A percentile compares a stretch with the other conserved stretches of the same genome.
Conservation (phyloP, 192 early-diverging fungal genomes). For the Coemansia guatemalensis region DNA sequence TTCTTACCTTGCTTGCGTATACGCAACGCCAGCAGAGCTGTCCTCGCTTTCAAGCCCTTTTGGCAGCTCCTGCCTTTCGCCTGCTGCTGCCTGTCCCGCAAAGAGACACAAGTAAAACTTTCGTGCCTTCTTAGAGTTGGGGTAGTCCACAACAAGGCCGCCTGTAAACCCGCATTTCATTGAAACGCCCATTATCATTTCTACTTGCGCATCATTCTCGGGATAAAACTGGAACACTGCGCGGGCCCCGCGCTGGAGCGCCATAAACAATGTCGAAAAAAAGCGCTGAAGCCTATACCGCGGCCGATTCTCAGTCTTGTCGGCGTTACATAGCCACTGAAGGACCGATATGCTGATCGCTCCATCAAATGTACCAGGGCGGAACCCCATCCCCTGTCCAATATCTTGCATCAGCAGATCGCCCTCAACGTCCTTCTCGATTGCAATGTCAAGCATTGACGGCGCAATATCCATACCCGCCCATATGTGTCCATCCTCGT, state of each 20-base stretch:
- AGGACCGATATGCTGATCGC: constrained; percentile 93
- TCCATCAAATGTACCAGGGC: constrained; percentile 96
- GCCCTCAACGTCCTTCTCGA: constrained; percentile 89
- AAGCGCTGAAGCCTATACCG: constrained; percentile 81
- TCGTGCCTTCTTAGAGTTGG: constrained; percentile 94
- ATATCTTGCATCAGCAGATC: constrained; percentile 96
- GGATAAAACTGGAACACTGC: constrained; percentile 99
- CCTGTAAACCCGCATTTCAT: constrained; percentile 95
- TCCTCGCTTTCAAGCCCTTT: constrained; percentile 36
- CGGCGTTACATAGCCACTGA: constrained; percentile 99
- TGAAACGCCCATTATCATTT: constrained; percentile 85
- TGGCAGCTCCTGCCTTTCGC: constrained; percentile 42
- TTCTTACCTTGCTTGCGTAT: constrained; percentile 39
- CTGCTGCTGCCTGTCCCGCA: constrained; percentile 71
- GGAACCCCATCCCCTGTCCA: constrained; percentile 90
- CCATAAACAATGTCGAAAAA: constrained; percentile 91
- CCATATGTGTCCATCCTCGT: constrained; percentile 96
- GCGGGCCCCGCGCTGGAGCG: constrained; percentile 82
- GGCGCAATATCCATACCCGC: constrained; percentile 95
- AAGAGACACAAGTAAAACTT: constrained; percentile 97
- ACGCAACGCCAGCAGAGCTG: constrained; percentile 22
- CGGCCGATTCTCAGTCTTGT: constrained; percentile 85
- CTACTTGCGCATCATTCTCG: constrained; percentile 91
- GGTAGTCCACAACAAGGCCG: constrained; percentile 93
- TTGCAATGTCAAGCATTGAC: constrained; percentile 91